Conservation (phyloP, 306 rosid species). For the Dryas drummondii region DNA sequence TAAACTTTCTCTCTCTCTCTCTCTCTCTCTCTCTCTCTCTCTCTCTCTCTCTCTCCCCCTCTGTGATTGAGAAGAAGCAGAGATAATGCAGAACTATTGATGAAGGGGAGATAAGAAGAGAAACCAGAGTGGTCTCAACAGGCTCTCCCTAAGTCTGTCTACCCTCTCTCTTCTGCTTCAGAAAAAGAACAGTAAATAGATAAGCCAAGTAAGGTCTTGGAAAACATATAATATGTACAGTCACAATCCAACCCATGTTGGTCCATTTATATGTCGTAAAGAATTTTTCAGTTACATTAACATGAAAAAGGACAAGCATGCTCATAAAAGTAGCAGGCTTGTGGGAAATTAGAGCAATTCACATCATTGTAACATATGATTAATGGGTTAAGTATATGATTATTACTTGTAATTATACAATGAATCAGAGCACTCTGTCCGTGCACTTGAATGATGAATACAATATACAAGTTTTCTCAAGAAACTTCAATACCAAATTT, state of each 20-base stretch:
- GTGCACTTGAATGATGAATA: neutral
- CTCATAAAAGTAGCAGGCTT: too few species aligned
- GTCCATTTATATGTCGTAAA: neutral
- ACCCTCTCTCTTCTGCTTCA: neutral
- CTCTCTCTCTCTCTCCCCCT: too few species aligned
- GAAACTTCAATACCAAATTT: too few species aligned
- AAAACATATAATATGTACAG: too few species aligned
- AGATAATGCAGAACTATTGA: constrained; percentile 4
- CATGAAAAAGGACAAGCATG: too few species aligned
- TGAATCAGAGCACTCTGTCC: neutral
- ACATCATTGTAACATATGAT: neutral
- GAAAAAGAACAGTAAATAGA: constrained; percentile 1
- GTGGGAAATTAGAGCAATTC: too few species aligned
- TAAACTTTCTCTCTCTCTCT: neutral
- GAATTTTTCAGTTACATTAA: too few species aligned
- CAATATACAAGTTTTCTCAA: neutral
- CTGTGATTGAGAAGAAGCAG: neutral
- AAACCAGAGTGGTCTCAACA: neutral
- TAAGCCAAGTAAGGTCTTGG: constrained; percentile 8
- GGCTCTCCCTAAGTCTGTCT: neutral
- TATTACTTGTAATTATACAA: neutral
- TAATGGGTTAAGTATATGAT: neutral
- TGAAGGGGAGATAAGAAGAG: too few species aligned
- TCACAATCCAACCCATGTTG: neutral
- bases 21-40: too few species aligned